Percentiles rank a stretch among this genome's conserved stretches.
These are phyloP conservation scores for Pythium insidiosum DNA, from an alignment of 352 stramenopile species.

Conservation along the genomic window DNA sequence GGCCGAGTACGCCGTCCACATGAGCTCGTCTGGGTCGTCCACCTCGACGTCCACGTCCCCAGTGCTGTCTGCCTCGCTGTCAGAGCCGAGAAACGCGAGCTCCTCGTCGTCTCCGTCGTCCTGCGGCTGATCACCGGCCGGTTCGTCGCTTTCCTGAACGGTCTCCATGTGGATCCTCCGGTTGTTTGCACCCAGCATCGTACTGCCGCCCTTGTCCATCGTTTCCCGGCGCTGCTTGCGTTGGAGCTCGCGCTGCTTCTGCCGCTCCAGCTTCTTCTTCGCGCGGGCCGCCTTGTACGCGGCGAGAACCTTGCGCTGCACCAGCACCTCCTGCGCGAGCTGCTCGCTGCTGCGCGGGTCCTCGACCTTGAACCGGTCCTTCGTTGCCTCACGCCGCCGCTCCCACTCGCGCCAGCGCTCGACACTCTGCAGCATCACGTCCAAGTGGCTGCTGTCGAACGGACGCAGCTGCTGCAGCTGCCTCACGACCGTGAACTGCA, in stretches of 20 bases:
- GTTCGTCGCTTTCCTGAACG: constrained; percentile 43
- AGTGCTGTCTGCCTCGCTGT: constrained; percentile 21
- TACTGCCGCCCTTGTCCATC: no score
- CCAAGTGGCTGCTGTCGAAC: constrained; percentile 20
- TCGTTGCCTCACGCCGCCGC: constrained; percentile 38
- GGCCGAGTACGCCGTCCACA: constrained; percentile 57
- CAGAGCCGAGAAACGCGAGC: constrained; percentile 35
- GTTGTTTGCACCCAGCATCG: no score
- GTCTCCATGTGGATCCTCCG: constrained; percentile 45
- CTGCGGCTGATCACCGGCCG: constrained; percentile 4
- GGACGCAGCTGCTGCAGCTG: constrained; percentile 36
- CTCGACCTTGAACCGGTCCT: constrained; percentile 54
- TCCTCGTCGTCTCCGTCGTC: constrained; percentile 29
- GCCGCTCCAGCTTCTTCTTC: constrained; percentile 49
- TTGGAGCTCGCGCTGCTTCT: constrained; percentile 40
- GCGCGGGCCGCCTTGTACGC: constrained; percentile 57
- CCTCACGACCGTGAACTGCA: constrained; percentile 38
- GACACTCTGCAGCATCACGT: constrained; percentile 29
- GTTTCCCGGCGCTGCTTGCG: constrained; percentile 15
- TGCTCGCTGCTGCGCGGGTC: constrained; percentile 45
- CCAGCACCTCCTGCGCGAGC: constrained; percentile 31
- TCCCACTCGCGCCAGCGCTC: constrained; percentile 42
- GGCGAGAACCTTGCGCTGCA: constrained; percentile 64
- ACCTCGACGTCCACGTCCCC: constrained; percentile 33
- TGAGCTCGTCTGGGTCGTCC: constrained; percentile 53